Base-by-base conservation (phyloP, 495 filamentous ascomycete species). In the Talaromyces wortmannii region DNA sequence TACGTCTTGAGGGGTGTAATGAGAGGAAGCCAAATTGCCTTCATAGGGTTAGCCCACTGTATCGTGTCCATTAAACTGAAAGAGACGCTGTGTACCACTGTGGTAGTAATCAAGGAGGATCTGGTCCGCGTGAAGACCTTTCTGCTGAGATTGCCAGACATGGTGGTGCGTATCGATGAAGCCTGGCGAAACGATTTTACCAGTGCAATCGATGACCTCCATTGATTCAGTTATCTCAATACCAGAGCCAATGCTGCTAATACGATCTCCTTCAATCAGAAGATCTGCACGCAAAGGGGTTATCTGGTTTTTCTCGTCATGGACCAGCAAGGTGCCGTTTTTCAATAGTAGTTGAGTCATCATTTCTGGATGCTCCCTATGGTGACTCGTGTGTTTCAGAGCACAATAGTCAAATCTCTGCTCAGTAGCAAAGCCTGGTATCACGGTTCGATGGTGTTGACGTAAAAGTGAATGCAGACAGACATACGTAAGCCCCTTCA, bases 121-220 rank as follows among this genome's bases (percentile, higher is more conserved):
- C 13, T 68, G 33, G 56, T 77, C 61, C 1, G 67, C 54, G 52
- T 66, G 63, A 4, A 56, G 31, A 2, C 63, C 61, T 47, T 64
- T 75, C 23, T 72, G 55, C 43, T 61, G 69, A 2, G 79, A 76
- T 60, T 81, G 76, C 75, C 74, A 82, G 13, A 75, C 64, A 63
- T 82, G 79, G 18, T 72, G 70, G 56, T 80, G 79, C 0, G 79
- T 81, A 55, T 80, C 77, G 31, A 81, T 57, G 63, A 82, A 81
- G 5, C 79, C 79, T 2, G 79, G 78, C 5, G 67, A 70, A 30
- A 81, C 65, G 30, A 81, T 78, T 61, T 78, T 78, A 53, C 69
- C 61, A 0, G 65, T 74, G 45, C 68, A 75, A 58, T 79, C 71
- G 16, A 82, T 67, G 42, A 73, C 53, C 53, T 74, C 55, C 7